Conservation (phyloP, 768 basidiomycete species). For the Leucocoprinus birnbaumii region DNA sequence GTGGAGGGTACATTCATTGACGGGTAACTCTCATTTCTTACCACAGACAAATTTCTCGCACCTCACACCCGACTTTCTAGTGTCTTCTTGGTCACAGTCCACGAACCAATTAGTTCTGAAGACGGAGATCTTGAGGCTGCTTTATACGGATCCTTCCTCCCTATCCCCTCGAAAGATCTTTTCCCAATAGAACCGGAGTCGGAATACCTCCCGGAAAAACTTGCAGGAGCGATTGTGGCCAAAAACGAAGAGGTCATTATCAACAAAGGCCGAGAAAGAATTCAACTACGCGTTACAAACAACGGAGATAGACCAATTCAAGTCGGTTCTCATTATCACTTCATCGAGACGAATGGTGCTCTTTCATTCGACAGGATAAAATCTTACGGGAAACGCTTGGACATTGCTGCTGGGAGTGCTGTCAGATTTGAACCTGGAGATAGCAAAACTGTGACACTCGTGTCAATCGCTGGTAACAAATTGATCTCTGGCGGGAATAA, state of each 20-base stretch:
- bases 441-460: constrained; percentile 77
- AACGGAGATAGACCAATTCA: constrained; percentile 93
- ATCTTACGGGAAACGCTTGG: constrained; percentile 83
- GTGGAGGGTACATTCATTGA: constrained; percentile 92
- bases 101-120: constrained; percentile 89
- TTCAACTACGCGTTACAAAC: constrained; percentile 79
- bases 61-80: constrained; percentile 30
- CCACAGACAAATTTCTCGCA: not conserved
- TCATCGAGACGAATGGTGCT: constrained; percentile 83
- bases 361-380: constrained; percentile 80
- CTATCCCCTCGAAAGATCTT: constrained; percentile 58
- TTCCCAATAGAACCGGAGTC: constrained; percentile 59
- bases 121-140: constrained; percentile 77
- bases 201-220: constrained; percentile 48
- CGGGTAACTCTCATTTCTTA: constrained; percentile 46
- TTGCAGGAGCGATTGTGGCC: constrained; percentile 77
- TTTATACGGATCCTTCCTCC: constrained; percentile 93
- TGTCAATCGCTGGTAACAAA: constrained; percentile 70
- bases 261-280: constrained; percentile 69
- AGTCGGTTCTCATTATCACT: constrained; percentile 93
- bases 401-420: constrained; percentile 93
- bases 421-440: constrained; percentile 97
- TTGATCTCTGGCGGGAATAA: constrained; percentile 78
- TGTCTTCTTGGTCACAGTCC: constrained; percentile 96
- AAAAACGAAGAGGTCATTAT: constrained; percentile 66